Conservation (phyloP, 495 filamentous ascomycete species). For the Copromyces sp. region DNA sequence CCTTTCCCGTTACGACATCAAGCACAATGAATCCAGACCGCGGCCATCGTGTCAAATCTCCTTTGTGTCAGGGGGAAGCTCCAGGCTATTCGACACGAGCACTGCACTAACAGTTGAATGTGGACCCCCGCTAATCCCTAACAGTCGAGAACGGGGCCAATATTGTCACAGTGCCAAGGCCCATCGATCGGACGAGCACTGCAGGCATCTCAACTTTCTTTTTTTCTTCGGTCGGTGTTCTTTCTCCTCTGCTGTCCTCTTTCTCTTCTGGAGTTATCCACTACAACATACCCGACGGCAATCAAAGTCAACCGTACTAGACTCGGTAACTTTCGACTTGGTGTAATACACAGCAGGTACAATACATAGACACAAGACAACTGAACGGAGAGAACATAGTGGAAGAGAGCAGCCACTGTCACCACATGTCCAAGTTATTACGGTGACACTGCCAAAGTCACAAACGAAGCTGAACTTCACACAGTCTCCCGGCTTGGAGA, state of each 20-base stretch:
- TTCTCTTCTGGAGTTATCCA: neutral
- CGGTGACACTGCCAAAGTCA: neutral
- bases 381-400: too few species aligned
- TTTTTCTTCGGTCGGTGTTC: neutral
- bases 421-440: neutral
- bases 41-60: neutral
- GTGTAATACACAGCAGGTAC: neutral
- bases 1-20: neutral
- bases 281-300: neutral
- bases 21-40: neutral
- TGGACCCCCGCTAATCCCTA: neutral
- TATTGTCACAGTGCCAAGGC: neutral
- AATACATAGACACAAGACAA: neutral
- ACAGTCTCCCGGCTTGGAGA: neutral
- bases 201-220: neutral
- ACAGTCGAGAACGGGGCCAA: neutral
- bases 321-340: neutral
- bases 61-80: neutral
- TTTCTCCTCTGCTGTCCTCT: neutral
- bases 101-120: neutral
- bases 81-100: neutral
- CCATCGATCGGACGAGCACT: neutral
- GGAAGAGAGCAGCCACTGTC: neutral
- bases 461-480: too few species aligned
- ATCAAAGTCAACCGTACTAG: neutral